Conservation (phyloP, 2,329 filamentous ascomycete genomes). For the Aureobasidium zeae region DNA sequence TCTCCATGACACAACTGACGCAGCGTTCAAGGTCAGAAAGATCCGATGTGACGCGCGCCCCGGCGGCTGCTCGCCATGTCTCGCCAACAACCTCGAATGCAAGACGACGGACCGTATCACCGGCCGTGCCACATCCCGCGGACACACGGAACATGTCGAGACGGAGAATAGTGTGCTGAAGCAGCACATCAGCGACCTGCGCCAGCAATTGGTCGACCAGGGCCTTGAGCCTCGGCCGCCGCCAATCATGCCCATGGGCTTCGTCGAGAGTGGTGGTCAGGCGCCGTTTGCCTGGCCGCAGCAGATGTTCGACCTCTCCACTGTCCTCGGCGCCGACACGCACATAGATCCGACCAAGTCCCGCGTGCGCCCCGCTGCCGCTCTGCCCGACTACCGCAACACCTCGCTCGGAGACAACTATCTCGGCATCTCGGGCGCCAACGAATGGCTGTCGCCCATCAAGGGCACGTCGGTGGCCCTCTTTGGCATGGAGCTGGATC, state of each 20-base stretch:
- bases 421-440: conserved; percentile 55
- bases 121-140: conserved; percentile 66
- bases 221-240: conserved; percentile 52
- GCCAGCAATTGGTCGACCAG: conserved; percentile 53
- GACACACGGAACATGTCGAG: conserved; percentile 70
- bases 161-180: conserved; percentile 60
- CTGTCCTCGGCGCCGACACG: conserved; percentile 15
- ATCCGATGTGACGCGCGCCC: conserved; percentile 76
- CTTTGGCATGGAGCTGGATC: conserved; percentile 69
- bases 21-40: conserved; percentile 61
- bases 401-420: conserved; percentile 51
- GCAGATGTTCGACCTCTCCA: conserved; percentile 15
- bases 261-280: conserved; percentile 1
- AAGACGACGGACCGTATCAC: conserved; percentile 81
- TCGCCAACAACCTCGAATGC: conserved; percentile 66
- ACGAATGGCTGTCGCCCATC: conserved; percentile 60
- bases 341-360: conserved; percentile 13
- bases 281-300: conserved; percentile 12
- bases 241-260: conserved; percentile 12
- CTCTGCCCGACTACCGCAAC: conserved; percentile 39
- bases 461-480: conserved; percentile 69
- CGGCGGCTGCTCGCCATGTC: conserved; percentile 74
- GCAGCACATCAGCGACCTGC: conserved; percentile 57
- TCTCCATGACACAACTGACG: no score
- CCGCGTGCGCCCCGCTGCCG: conserved; percentile 6